Evolutionary conservation across 805 yeast species (phyloP).

Genomic region (Scheffersomyces stipitis): DNA sequence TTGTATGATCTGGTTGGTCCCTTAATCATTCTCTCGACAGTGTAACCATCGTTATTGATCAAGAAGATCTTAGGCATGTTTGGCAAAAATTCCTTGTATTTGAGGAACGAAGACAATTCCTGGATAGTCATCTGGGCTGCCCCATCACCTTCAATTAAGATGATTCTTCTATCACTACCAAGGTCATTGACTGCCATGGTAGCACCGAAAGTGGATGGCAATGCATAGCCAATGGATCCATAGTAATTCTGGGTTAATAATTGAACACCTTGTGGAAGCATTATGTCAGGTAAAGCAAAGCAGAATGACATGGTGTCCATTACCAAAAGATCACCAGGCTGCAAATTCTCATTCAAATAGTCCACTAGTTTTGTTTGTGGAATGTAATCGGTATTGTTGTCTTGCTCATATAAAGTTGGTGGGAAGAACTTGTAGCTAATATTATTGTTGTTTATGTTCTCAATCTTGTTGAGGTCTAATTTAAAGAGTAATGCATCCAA

Average conservation of each 20-base stretch:
- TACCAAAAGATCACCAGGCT: slow-evolving; percentile 68
- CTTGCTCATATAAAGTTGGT: slow-evolving; percentile 1
- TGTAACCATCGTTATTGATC: slow-evolving; percentile 84
- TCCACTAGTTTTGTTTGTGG: slow-evolving; percentile 37
- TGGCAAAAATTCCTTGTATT: slow-evolving; percentile 33
- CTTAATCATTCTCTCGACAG: slow-evolving; percentile 82
- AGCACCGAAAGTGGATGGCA: slow-evolving; percentile 85
- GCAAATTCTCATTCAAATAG: slow-evolving; percentile 36
- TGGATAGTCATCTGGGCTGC: slow-evolving; percentile 94
- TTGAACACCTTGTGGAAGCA: slow-evolving; percentile 54
- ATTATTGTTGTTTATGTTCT: slow-evolving; percentile 11
- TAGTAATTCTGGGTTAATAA: slow-evolving; percentile 71
- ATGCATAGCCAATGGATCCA: slow-evolving; percentile 84
- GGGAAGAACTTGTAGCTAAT: slow-evolving; percentile 15
- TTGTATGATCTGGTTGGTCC: slow-evolving; percentile 79
- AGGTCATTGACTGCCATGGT: slow-evolving; percentile 68
- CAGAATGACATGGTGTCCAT: slow-evolving; percentile 83
- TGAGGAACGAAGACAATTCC: slow-evolving; percentile 67
- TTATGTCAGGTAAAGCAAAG: slow-evolving; percentile 70
- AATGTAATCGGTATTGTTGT: slow-evolving; percentile 9
- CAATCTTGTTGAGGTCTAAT: slow-evolving; percentile 15
- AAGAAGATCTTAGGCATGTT: slow-evolving; percentile 70
- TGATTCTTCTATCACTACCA: slow-evolving; percentile 51
- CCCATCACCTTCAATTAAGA: slow-evolving; percentile 87
- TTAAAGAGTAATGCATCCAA: slow-evolving; percentile 26